A percentile compares a stretch with the other conserved stretches of the same genome.
Conservation (phyloP, 768 basidiomycete genomes). For the Saitozyma sp. region DNA sequence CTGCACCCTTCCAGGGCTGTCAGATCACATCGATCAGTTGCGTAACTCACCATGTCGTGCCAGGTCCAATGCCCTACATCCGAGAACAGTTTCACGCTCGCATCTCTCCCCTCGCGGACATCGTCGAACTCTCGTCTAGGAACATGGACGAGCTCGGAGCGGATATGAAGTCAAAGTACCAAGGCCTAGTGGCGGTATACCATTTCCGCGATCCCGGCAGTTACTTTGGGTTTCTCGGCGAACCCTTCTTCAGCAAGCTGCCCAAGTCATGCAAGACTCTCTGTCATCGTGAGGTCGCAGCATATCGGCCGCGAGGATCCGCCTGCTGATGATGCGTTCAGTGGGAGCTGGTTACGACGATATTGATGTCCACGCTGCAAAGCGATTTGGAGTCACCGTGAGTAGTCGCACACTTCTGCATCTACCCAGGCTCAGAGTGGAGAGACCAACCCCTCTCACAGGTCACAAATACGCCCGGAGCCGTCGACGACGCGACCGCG, state of each 20-base stretch:
- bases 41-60: too few relatives aligned
- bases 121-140: slow-evolving; percentile 11
- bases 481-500: slow-evolving; percentile 87
- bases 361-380: slow-evolving; percentile 22
- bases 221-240: slow-evolving; percentile 9
- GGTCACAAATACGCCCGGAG: slow-evolving; percentile 84
- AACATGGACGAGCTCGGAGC: slow-evolving; percentile 9
- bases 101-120: slow-evolving; percentile 11
- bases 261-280: slow-evolving; percentile 13
- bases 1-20: too few relatives aligned
- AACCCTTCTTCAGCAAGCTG: slow-evolving; percentile 11
- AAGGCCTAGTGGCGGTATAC: slow-evolving; percentile 21
- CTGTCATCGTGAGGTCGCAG: slow-evolving; percentile 9
- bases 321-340: slow-evolving; percentile 2
- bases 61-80: slow-evolving; percentile 18
- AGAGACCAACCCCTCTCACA: not conserved
- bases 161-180: slow-evolving; percentile 11
- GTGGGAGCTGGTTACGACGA: slow-evolving; percentile 32
- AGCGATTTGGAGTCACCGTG: slow-evolving; percentile 1
- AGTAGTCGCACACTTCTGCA: slow-evolving; percentile 3
- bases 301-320: not conserved
- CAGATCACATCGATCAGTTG: too few relatives aligned
- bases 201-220: slow-evolving; percentile 15
- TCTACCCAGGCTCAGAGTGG: slow-evolving; percentile 55
- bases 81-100: slow-evolving; percentile 8